phyloP scores from a whole-genome alignment of 495 filamentous ascomycete species.

The Neurospora sp. region DNA sequence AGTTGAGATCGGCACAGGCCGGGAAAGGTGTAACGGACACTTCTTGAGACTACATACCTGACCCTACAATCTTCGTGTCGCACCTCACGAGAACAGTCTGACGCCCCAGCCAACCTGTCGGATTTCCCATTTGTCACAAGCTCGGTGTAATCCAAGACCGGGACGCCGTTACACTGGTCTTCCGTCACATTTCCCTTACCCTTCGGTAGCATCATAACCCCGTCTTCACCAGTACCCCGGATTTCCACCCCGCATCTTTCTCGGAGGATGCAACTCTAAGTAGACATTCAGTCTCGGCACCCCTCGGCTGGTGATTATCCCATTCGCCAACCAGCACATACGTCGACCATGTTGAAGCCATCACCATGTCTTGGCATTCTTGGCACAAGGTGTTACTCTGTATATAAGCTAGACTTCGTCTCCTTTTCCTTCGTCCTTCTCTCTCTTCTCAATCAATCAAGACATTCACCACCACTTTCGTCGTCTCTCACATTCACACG shows the following conservation, averaged over 20 bases:
- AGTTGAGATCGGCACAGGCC: not conserved
- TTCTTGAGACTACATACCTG: not conserved
- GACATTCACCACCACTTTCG: too few relatives aligned
- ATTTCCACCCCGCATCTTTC: constrained; percentile 11
- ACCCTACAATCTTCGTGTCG: not conserved
- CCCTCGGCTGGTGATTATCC: not conserved
- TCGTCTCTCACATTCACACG: too few relatives aligned
- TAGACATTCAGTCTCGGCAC: constrained; percentile 11
- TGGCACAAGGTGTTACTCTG: too few relatives aligned
- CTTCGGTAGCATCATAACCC: not conserved
- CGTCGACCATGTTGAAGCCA: not conserved
- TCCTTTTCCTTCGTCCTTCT: too few relatives aligned
- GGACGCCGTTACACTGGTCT: not conserved
- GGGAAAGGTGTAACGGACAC: not conserved
- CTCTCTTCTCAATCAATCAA: too few relatives aligned
- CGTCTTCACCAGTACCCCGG: not conserved
- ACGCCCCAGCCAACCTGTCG: not conserved
- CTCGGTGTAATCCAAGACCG: not conserved
- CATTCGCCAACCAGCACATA: not conserved
- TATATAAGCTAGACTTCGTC: too few relatives aligned
- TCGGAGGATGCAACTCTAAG: constrained; percentile 20
- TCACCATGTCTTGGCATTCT: too few relatives aligned
- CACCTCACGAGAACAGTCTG: not conserved
- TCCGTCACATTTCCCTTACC: not conserved
- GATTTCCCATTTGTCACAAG: not conserved